Percentiles rank a stretch among this genome's conserved stretches.
These are phyloP conservation scores for Colletotrichum tanaceti DNA, from an alignment of 2,329 filamentous ascomycete genomes.

Conservation along the genomic window DNA sequence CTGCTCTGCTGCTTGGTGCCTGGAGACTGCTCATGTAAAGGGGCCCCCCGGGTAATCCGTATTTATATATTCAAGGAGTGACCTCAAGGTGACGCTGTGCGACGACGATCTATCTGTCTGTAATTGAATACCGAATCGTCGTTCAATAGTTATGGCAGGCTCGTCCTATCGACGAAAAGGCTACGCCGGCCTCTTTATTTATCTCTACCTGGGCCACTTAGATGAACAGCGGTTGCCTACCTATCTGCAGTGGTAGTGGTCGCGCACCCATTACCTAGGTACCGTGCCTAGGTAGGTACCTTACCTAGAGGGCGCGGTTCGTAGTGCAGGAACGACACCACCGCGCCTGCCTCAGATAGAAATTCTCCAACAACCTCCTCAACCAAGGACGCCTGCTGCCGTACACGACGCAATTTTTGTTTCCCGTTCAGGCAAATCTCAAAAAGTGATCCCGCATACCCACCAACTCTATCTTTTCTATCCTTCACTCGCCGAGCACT, in stretches of 20 bases:
- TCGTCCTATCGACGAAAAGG: neutral
- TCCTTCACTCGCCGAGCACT: neutral
- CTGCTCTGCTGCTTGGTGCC: slow-evolving; percentile 74
- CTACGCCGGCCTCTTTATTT: neutral
- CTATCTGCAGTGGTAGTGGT: neutral
- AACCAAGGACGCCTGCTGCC: neutral
- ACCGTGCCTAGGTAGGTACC: too few relatives aligned
- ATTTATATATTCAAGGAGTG: too few relatives aligned
- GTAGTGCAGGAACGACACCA: neutral
- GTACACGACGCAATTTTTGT: neutral
- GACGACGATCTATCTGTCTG: neutral
- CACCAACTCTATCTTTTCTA: neutral
- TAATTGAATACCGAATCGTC: neutral
- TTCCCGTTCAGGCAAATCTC: neutral
- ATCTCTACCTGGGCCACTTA: neutral
- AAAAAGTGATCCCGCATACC: neutral
- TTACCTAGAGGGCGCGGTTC: neutral
- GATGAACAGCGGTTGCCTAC: neutral
- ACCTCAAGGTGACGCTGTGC: neutral
- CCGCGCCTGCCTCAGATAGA: neutral
- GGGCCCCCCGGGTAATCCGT: neutral
- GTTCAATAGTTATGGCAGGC: neutral
- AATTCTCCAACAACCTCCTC: neutral
- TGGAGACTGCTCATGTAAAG: slow-evolving; percentile 75
- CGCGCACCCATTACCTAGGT: too few relatives aligned